These are phyloP conservation scores for Lodderomyces pseudojiufengensis DNA, from an alignment of 1,139 yeast genomes.

Conservation along the genomic window DNA sequence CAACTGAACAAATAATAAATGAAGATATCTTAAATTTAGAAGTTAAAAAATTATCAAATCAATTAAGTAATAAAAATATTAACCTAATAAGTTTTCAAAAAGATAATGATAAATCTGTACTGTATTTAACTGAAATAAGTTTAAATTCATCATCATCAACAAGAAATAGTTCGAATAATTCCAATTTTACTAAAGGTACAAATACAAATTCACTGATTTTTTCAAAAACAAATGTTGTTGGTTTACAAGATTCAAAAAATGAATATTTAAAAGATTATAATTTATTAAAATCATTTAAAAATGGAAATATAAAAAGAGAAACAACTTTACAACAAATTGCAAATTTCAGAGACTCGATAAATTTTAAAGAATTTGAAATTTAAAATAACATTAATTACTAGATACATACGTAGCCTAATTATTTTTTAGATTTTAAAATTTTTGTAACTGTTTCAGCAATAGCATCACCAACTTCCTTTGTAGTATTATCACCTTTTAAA, in stretches of 20 bases:
- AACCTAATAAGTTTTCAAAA: no score
- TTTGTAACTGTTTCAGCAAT: conserved; percentile 68
- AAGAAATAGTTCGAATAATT: background rate
- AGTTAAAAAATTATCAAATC: background rate
- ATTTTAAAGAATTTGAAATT: no score
- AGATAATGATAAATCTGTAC: no score
- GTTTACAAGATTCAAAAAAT: background rate
- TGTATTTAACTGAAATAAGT: no score
- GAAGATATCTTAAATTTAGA: conserved; percentile 7
- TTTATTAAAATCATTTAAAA: no score
- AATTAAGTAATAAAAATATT: background rate
- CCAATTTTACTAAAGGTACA: background rate
- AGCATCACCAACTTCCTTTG: conserved; percentile 92
- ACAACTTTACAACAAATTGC: background rate
- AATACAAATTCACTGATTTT: background rate
- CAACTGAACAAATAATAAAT: conserved; percentile 19
- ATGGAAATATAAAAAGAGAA: background rate
- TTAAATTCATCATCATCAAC: background rate
- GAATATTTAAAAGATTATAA: no score
- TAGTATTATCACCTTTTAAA: conserved; percentile 73
- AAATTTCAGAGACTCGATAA: background rate
- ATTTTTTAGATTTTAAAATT: conserved; percentile 37
- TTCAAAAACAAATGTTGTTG: no score
- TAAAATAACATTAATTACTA: no score
- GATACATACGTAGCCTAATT: conserved; percentile 13